These are phyloP conservation scores for Peniophora sp. DNA, from an alignment of 1,284 basidiomycete species.

Conservation along the genomic window DNA sequence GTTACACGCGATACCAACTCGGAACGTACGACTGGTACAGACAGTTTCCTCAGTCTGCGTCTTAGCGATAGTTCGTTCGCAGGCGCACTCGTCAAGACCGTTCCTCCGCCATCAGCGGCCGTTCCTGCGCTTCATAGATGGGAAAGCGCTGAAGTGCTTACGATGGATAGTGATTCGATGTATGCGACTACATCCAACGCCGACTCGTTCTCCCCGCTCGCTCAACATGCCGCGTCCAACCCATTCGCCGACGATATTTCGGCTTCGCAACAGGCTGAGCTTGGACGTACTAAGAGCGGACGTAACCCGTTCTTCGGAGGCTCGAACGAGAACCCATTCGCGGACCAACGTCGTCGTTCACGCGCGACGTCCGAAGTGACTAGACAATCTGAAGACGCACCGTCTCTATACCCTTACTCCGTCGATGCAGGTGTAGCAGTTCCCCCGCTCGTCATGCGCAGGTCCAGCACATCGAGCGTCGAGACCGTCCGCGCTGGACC, in stretches of 20 bases:
- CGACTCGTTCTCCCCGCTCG: slow-evolving; percentile 3
- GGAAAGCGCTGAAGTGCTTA: slow-evolving; percentile 65
- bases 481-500: background rate
- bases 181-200: slow-evolving; percentile 17
- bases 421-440: too few species aligned
- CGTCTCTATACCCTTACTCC: too few species aligned
- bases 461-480: background rate
- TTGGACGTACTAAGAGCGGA: slow-evolving; percentile 19
- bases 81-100: slow-evolving; percentile 39
- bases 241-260: slow-evolving; percentile 33
- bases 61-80: slow-evolving; percentile 37
- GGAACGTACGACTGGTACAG: slow-evolving; percentile 32
- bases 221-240: slow-evolving; percentile 16
- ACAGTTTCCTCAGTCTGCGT: slow-evolving; percentile 42
- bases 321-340: slow-evolving; percentile 13
- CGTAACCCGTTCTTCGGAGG: slow-evolving; percentile 64
- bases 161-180: slow-evolving; percentile 27
- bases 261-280: slow-evolving; percentile 3
- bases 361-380: background rate
- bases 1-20: slow-evolving; percentile 33
- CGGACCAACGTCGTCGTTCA: slow-evolving; percentile 12
- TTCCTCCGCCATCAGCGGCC: slow-evolving; percentile 39
- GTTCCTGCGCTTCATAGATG: slow-evolving; percentile 45
- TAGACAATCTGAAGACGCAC: too few species aligned
- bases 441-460: background rate